Base-by-base conservation (phyloP, 116 monocot species). In the Posidonia oceanica region DNA sequence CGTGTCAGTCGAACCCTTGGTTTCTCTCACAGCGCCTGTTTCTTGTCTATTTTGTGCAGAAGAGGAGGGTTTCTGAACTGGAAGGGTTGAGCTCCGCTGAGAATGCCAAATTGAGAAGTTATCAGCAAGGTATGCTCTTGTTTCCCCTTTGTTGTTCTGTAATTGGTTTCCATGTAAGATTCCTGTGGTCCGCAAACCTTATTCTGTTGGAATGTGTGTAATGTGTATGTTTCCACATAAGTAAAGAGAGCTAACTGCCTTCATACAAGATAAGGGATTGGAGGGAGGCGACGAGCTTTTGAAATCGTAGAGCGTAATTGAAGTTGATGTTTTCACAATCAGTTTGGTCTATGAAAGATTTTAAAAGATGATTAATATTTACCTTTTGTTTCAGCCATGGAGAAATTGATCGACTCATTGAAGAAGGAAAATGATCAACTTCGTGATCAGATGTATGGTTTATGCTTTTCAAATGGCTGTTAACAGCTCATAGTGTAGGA, bases 401-500 rank as follows among this genome's bases (percentile, higher is more conserved):
- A 52, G 53, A 18, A 68, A 37, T 68, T 68, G 48, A 37, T 68
- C 5, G 68, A 54, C 23, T 52, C 68, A 68, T 36, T 68, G 68
- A 68, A 54, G 22, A 68, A 52, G 52, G 68, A 68, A 53, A 68
- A 53, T 14, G 52, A 68, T 0, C 36, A 68, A 0, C 68, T 68
- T 12, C 53, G 22, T 14, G 16, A 68, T 53, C 48, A 68, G 51
- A 11, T 68, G 68, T 68, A 53, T 53, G 14, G 36, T 20, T 44
- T 42, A 48, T 42, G 17, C 39, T 22, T 63, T 37, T 23, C 15
- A 14, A 36, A 5, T 63, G 36, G 37, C 15, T 16, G 38, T 12
- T 37, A 38, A 36, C 13, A 63, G 17, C 16, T 63, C 16, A 16
- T 37, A 39, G 29, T 22, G 10, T 21, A 16, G 42, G 8, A 18